Evolutionary conservation across 1,139 yeast genomes (phyloP), one percentile per base, ranked within the genome.

Genomic region (Candida glucosophila): DNA sequence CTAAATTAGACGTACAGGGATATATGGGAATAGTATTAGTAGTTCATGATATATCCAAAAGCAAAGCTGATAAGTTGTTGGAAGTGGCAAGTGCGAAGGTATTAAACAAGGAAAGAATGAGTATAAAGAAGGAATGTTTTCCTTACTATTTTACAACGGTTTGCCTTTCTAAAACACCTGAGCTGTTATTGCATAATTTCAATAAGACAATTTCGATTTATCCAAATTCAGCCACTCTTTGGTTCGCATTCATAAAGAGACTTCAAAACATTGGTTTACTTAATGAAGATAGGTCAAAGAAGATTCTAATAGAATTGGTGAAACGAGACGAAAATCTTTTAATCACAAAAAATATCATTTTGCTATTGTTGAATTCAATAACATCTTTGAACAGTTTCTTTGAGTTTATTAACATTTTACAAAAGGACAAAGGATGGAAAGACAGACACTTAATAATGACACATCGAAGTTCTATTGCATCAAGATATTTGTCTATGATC

Each of bases 11-110:
- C 13, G 42, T 60, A n/a, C 37, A 44, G 21, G 64, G 63, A 2
- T 50, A 54, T 28, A 49, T 63, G 56, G 71, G 68, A 1, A 47
- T 64, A 1, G 55, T 54, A 0, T 33, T 61, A 14, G 54, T 61
- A 0, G 43, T 62, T 5, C 37, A 44, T 4, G 25, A 36, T 14
- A 39, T 49, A 5, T 53, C 61, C 2, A 29, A 24, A 5, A 40
- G 29, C 5, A 56, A 52, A 24, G 58, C 63, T 1, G 25, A 31
- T 12, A 40, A 37, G 15, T 40, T 63, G n/a, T 43, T 57, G 24
- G 27, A 40, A 3, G 39, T 45, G n/a, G 55, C 62, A 1, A 55
- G 49, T 25, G 33, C 36, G 10, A 50, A 47, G 23, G 52, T 44
- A 31, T 22, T 35, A 13, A 20, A 23, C 6, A 44, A 43, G 5